phyloP scores from a whole-genome alignment of 2,329 filamentous ascomycete genomes.

The Cytospora leucostoma region DNA sequence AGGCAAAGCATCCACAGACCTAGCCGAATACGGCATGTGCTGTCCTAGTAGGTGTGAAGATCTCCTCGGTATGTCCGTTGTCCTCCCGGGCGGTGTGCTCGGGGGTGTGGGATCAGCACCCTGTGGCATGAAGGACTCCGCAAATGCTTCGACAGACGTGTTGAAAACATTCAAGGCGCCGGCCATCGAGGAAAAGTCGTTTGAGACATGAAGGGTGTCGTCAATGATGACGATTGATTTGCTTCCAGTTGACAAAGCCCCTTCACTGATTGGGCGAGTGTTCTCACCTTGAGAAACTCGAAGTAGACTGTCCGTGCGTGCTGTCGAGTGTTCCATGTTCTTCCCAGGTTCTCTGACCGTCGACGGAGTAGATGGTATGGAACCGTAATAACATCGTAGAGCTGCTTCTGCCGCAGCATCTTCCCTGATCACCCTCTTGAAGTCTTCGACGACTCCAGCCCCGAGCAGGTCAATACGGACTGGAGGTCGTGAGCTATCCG shows the following conservation, averaged over 20 bases:
- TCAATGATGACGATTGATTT: conserved; percentile 90
- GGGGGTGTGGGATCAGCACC: conserved; percentile 61
- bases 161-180: conserved; percentile 48
- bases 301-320: conserved; percentile 47
- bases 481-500: conserved; percentile 50
- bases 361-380: conserved; percentile 31
- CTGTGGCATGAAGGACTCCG: conserved; percentile 51
- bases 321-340: conserved; percentile 45
- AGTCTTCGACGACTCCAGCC: conserved; percentile 76
- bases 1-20: conserved; percentile 45
- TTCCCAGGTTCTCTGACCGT: conserved; percentile 34
- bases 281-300: conserved; percentile 38
- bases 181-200: conserved; percentile 53
- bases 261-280: conserved; percentile 52
- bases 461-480: conserved; percentile 80
- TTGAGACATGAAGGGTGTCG: conserved; percentile 52
- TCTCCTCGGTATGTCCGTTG: conserved; percentile 49
- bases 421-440: conserved; percentile 72
- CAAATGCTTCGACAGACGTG: conserved; percentile 54
- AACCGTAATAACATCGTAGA: conserved; percentile 35
- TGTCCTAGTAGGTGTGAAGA: conserved; percentile 59
- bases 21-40: conserved; percentile 41
- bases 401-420: conserved; percentile 52
- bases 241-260: conserved; percentile 74
- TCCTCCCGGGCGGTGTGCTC: conserved; percentile 57